Conservation (phyloP, 495 filamentous ascomycete genomes). For the Halenospora varia region DNA sequence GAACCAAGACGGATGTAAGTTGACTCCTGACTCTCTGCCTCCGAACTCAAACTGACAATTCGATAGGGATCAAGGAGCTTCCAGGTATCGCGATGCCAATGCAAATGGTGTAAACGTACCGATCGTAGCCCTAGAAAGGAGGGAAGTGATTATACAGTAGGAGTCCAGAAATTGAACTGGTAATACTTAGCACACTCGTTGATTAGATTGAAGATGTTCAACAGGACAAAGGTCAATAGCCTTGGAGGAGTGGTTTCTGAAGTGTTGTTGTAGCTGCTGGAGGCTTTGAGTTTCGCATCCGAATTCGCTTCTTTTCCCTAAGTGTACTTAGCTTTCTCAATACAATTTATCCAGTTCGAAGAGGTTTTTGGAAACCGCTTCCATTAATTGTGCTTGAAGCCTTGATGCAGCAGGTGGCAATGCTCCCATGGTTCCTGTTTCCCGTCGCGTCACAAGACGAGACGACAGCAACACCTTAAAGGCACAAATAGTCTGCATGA, state of each 20-base stretch:
- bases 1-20: conserved; percentile 46
- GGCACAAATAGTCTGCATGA: no score
- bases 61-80: neutral
- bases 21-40: neutral
- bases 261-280: neutral
- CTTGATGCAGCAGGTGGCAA: no score
- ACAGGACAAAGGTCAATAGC: neutral
- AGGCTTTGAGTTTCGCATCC: neutral
- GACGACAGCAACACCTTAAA: no score
- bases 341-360: no score
- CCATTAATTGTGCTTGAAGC: no score
- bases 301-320: neutral
- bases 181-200: neutral
- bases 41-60: neutral
- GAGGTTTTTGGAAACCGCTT: no score
- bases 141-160: neutral
- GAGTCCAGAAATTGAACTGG: neutral
- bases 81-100: neutral
- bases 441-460: no score
- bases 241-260: neutral
- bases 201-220: neutral
- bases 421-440: no score
- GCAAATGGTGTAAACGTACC: neutral
- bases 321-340: neutral
- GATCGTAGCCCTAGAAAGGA: neutral